Percentiles rank a stretch among this genome's conserved stretches.
These are phyloP conservation scores for Perilla frutescens DNA, from an alignment of 257 asterid species.

Conservation along the genomic window DNA sequence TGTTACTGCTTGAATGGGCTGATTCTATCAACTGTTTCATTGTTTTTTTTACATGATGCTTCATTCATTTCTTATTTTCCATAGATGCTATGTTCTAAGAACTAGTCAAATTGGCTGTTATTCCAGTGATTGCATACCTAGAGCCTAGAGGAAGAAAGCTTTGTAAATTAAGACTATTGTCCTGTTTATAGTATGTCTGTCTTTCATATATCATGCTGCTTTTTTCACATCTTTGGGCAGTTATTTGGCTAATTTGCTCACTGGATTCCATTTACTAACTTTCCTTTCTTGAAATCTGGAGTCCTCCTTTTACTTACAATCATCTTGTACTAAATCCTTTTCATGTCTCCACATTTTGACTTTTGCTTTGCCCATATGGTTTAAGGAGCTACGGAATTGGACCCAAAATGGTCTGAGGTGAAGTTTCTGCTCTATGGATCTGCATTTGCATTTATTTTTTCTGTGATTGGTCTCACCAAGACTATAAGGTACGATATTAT, in stretches of 20 bases:
- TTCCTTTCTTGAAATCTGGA: conserved; percentile 35
- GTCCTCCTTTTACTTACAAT: background rate
- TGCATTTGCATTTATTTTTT: conserved; percentile 31
- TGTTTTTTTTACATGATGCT: conserved; percentile 4
- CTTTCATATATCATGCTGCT: background rate
- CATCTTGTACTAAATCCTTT: background rate
- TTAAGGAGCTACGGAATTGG: conserved; percentile 87
- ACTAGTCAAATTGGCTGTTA: conserved; percentile 7
- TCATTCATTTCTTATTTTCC: background rate
- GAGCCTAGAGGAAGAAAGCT: no score
- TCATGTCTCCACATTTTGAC: conserved; percentile 7
- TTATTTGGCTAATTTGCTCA: conserved; percentile 16
- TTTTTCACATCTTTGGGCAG: background rate
- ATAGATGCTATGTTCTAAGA: conserved; percentile 1
- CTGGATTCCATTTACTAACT: background rate
- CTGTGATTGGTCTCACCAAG: conserved; percentile 34
- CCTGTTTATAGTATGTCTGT: background rate
- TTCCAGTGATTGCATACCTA: background rate
- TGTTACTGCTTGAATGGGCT: conserved; percentile 2
- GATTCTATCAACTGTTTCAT: conserved; percentile 5
- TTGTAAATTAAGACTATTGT: background rate
- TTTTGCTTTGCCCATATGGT: conserved; percentile 37
- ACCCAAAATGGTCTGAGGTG: conserved; percentile 93
- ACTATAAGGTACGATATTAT: conserved; percentile 20
- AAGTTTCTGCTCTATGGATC: conserved; percentile 33